phyloP scores from a whole-genome alignment of 1,284 basidiomycete species.

The Heterobasidion parviporum region DNA sequence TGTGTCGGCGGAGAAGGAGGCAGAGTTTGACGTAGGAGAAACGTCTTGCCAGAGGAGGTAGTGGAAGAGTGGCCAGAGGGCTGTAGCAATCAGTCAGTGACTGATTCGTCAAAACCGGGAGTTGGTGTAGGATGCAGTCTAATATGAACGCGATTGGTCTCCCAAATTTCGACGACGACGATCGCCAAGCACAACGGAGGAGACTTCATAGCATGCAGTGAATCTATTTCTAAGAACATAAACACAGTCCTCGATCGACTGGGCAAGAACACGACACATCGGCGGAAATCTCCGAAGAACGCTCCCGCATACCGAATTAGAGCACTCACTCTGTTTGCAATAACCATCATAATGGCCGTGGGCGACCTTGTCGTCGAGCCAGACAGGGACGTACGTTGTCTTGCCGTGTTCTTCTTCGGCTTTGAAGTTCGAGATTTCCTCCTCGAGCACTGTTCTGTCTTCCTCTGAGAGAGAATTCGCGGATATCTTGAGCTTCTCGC shows the following conservation, averaged over 20 bases:
- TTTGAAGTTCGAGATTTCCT: constrained; percentile 47
- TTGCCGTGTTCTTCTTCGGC: constrained; percentile 36
- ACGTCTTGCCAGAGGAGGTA: constrained; percentile 98
- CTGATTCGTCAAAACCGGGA: too few relatives aligned
- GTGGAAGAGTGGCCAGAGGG: constrained; percentile 97
- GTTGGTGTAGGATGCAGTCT: too few relatives aligned
- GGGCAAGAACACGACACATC: not conserved
- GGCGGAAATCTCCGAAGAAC: not conserved
- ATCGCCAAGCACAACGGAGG: too few relatives aligned
- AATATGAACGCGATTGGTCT: not conserved
- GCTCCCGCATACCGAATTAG: not conserved
- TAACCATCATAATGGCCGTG: constrained; percentile 96
- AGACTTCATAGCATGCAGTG: not conserved
- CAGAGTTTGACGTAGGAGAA: constrained; percentile 46
- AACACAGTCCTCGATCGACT: not conserved
- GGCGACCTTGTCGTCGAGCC: constrained; percentile 85
- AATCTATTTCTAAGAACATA: not conserved
- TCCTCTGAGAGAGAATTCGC: constrained; percentile 43
- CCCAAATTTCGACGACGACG: not conserved
- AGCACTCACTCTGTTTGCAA: constrained; percentile 85
- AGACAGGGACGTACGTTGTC: constrained; percentile 81
- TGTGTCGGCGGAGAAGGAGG: constrained; percentile 60
- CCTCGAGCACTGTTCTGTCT: constrained; percentile 56
- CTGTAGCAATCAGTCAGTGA: constrained; percentile 28
- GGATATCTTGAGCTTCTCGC: constrained; percentile 32